Evolutionary conservation across 495 filamentous ascomycete genomes (phyloP).

Genomic region (Penicillium steckii): DNA sequence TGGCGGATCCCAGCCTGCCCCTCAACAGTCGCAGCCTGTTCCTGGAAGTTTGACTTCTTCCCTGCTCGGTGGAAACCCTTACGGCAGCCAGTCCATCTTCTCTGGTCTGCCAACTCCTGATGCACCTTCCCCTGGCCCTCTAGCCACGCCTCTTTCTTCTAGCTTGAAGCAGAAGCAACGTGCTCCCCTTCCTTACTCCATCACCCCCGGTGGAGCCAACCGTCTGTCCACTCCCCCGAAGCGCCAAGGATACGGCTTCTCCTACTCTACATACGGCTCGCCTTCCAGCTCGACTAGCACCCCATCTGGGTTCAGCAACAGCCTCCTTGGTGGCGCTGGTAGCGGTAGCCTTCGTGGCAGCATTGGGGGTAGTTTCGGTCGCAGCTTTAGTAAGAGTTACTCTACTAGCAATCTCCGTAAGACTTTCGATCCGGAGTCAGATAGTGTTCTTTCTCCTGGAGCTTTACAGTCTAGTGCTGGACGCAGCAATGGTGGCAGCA

Average conservation of each 20-base stretch:
- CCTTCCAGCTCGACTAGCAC: constrained; percentile 73
- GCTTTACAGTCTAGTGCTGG: constrained; percentile 73
- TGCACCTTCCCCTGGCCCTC: constrained; percentile 68
- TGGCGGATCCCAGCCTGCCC: constrained; percentile 52
- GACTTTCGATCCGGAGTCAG: constrained; percentile 60
- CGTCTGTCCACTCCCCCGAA: constrained; percentile 80
- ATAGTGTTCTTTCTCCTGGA: constrained; percentile 83
- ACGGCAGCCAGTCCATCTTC: constrained; percentile 81
- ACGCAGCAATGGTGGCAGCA: constrained; percentile 60
- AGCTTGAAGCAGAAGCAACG: constrained; percentile 70
- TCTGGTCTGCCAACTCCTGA: constrained; percentile 62
- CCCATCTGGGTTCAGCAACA: constrained; percentile 62
- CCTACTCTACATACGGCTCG: constrained; percentile 83
- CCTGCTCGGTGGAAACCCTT: constrained; percentile 73
- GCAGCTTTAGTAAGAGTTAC: constrained; percentile 58
- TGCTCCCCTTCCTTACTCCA: constrained; percentile 80
- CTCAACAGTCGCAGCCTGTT: constrained; percentile 45
- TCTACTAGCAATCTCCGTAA: constrained; percentile 68
- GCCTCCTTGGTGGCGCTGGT: constrained; percentile 55
- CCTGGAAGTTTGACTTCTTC: constrained; percentile 73
- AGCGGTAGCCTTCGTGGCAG: constrained; percentile 41
- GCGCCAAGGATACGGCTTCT: constrained; percentile 77
- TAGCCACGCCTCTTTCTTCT: constrained; percentile 82
- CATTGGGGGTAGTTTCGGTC: constrained; percentile 57
- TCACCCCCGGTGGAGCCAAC: constrained; percentile 76